These are phyloP conservation scores for Aspergillus homomorphus DNA, from an alignment of 495 filamentous ascomycete species.

Conservation along the genomic window DNA sequence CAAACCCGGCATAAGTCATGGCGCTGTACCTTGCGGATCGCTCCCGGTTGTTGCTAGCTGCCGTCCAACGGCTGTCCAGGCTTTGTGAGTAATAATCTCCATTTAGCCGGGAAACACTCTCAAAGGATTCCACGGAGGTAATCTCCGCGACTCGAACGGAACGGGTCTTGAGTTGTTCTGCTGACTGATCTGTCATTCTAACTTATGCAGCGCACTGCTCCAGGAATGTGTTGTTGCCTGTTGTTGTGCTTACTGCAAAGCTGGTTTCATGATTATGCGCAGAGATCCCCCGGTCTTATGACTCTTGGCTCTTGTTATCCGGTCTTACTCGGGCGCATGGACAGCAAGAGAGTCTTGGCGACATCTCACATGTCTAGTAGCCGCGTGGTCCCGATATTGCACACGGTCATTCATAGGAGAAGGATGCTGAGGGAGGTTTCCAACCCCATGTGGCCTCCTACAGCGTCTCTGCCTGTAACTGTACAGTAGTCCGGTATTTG, in stretches of 20 bases:
- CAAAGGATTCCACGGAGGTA: neutral
- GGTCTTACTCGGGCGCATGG: neutral
- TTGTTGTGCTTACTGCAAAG: neutral
- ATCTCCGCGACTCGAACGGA: slow-evolving; percentile 7
- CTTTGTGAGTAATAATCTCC: neutral
- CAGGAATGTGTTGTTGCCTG: neutral
- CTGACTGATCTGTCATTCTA: neutral
- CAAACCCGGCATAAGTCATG: slow-evolving; percentile 1
- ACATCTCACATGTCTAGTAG: neutral
- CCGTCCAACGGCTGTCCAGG: slow-evolving; percentile 4
- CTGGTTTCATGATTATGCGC: neutral
- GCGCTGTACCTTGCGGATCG: slow-evolving; percentile 21
- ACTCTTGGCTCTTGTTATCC: neutral
- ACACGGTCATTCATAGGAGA: neutral
- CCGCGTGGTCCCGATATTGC: neutral
- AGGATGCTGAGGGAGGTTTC: neutral
- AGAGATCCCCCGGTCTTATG: neutral
- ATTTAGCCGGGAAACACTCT: slow-evolving; percentile 15
- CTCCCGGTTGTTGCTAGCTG: slow-evolving; percentile 12
- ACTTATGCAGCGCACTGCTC: neutral
- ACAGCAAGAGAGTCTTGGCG: neutral
- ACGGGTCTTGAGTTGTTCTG: neutral
- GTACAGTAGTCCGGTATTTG: too few species aligned
- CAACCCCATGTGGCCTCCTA: too few species aligned
- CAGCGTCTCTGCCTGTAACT: too few species aligned